These are phyloP conservation scores for Skeletonema marinoi DNA, from an alignment of 108 stramenopile species.

Conservation along the genomic window DNA sequence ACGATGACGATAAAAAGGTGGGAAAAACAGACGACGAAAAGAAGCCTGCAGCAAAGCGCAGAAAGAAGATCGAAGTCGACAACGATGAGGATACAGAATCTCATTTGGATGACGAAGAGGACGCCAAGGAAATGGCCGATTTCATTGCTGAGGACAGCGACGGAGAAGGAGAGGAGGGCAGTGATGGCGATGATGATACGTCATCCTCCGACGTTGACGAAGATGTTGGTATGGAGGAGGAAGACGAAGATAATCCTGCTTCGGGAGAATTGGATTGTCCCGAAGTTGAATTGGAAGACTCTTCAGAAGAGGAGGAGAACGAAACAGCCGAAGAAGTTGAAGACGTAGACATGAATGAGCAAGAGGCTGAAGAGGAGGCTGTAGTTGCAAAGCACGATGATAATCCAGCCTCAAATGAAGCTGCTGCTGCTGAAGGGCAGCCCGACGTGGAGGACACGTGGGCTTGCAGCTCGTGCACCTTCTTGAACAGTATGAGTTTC, in stretches of 20 bases:
- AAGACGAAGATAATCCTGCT: slow-evolving; percentile 14
- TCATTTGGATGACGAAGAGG: slow-evolving; percentile 6
- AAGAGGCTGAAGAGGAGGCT: slow-evolving; percentile 10
- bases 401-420: not conserved
- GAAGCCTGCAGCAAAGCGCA: slow-evolving; percentile 7
- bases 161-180: slow-evolving; percentile 6
- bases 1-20: not conserved
- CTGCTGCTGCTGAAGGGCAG: not conserved
- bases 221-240: slow-evolving; percentile 1
- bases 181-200: slow-evolving; percentile 2
- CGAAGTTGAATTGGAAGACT: slow-evolving; percentile 32
- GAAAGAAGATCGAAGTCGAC: slow-evolving; percentile 18
- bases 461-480: slow-evolving; percentile 62
- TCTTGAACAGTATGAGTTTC: slow-evolving; percentile 41
- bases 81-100: slow-evolving; percentile 25
- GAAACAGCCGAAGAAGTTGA: not conserved
- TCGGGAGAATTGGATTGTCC: not conserved
- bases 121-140: slow-evolving; percentile 17
- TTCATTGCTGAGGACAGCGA: slow-evolving; percentile 21
- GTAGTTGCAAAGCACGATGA: slow-evolving; percentile 17
- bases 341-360: slow-evolving; percentile 15
- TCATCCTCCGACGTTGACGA: slow-evolving; percentile 10
- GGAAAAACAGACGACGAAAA: not conserved
- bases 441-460: slow-evolving; percentile 13
- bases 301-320: slow-evolving; percentile 6